phyloP scores from a whole-genome alignment of 768 basidiomycete genomes.

The Dioszegia hungarica region DNA sequence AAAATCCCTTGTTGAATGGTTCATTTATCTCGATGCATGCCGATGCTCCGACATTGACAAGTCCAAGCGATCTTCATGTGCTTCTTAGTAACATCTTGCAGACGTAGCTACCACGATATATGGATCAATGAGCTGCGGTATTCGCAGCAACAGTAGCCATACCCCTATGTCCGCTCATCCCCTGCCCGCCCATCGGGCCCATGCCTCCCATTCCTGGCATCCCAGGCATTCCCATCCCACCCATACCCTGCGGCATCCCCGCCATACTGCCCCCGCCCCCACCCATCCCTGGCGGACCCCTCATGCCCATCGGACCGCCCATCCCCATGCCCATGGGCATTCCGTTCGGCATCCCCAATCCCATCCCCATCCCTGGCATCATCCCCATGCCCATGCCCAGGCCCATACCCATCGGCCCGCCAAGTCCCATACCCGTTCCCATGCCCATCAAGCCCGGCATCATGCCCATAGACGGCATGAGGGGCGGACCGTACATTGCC shows the following conservation, averaged over 20 bases:
- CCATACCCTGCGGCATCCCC: background rate
- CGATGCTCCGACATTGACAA: too few species aligned
- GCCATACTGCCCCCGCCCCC: background rate
- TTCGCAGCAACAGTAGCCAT: slow-evolving; percentile 3
- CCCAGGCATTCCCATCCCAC: background rate
- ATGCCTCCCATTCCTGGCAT: slow-evolving; percentile 3
- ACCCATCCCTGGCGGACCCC: background rate
- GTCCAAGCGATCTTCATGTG: too few species aligned
- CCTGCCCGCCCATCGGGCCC: background rate
- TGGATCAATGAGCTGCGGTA: background rate
- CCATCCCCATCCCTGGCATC: background rate
- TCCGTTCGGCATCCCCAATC: background rate
- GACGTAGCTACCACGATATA: too few species aligned
- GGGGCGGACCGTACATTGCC: background rate
- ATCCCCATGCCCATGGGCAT: background rate
- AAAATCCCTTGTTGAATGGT: too few species aligned
- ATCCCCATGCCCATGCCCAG: background rate
- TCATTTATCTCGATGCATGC: too few species aligned
- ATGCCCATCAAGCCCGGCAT: slow-evolving; percentile 10
- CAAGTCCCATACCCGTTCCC: background rate
- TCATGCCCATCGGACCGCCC: background rate
- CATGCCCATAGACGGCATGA: slow-evolving; percentile 1
- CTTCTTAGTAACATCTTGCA: background rate
- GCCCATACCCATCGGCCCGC: background rate
- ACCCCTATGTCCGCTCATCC: background rate